Evolutionary conservation across 2,329 filamentous ascomycete species (phyloP).

Genomic region (Aspergillus flavus): DNA sequence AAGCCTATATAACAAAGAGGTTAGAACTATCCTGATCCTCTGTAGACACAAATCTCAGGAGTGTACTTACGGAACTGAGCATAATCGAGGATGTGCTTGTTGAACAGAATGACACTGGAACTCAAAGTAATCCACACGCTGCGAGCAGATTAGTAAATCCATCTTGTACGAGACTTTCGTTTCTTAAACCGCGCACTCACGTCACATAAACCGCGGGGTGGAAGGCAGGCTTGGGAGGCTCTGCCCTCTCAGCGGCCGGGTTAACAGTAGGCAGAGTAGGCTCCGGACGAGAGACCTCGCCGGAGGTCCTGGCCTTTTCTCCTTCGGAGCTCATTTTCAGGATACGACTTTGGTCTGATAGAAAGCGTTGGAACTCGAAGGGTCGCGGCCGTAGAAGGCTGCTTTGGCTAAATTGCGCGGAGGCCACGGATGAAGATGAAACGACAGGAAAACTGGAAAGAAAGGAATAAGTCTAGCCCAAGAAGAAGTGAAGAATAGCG

Average conservation of each 20-base stretch:
- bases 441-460: conserved; percentile 19
- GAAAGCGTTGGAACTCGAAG: conserved; percentile 52
- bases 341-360: conserved; percentile 43
- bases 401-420: conserved; percentile 46
- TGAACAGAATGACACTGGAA: conserved; percentile 95
- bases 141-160: conserved; percentile 23
- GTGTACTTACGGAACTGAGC: conserved; percentile 72
- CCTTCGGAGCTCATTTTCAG: conserved; percentile 64
- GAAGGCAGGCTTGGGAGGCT: conserved; percentile 65
- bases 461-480: conserved; percentile 14
- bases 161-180: not conserved
- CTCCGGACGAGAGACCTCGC: conserved; percentile 58
- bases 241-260: conserved; percentile 70
- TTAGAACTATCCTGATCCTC: conserved; percentile 2
- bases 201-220: conserved; percentile 85
- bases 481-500: conserved; percentile 20
- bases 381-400: conserved; percentile 48
- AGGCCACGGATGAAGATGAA: conserved; percentile 42
- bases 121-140: conserved; percentile 92
- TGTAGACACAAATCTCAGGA: not conserved
- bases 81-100: conserved; percentile 95
- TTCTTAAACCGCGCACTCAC: conserved; percentile 40
- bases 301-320: conserved; percentile 83
- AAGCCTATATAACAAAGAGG: conserved; percentile 39
- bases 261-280: conserved; percentile 77